phyloP scores from a whole-genome alignment of 2,329 filamentous ascomycete species.

The Trichoderma lentiforme region DNA sequence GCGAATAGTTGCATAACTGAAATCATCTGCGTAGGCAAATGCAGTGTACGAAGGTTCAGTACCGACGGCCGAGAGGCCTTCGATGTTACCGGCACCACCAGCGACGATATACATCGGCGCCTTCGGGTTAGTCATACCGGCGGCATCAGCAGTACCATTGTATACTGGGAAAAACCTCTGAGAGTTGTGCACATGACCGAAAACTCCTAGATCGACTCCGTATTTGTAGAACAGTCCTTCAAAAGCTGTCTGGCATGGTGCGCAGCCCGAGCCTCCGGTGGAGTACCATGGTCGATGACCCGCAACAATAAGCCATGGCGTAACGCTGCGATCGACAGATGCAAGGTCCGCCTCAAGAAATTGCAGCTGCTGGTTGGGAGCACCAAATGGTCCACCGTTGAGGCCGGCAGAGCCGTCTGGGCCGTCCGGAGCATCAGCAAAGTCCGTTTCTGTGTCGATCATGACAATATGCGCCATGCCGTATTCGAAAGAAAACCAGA shows the following conservation, averaged over 20 bases:
- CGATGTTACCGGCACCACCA: slow-evolving; percentile 55
- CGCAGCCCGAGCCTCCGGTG: slow-evolving; percentile 37
- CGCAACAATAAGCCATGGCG: slow-evolving; percentile 41
- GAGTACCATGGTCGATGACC: slow-evolving; percentile 49
- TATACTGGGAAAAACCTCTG: slow-evolving; percentile 48
- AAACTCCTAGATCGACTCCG: slow-evolving; percentile 54
- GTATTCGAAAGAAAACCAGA: slow-evolving; percentile 29
- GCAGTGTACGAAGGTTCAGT: slow-evolving; percentile 41
- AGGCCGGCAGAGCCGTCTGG: slow-evolving; percentile 30
- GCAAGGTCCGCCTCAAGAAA: slow-evolving; percentile 55
- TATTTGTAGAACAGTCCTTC: slow-evolving; percentile 53
- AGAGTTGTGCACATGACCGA: slow-evolving; percentile 58
- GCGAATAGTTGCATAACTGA: slow-evolving; percentile 48
- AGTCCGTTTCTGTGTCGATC: slow-evolving; percentile 35
- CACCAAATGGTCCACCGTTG: slow-evolving; percentile 49
- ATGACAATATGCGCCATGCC: slow-evolving; percentile 31
- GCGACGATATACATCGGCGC: slow-evolving; percentile 41
- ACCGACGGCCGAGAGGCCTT: slow-evolving; percentile 46
- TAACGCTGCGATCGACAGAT: slow-evolving; percentile 52
- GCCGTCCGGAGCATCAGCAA: slow-evolving; percentile 29
- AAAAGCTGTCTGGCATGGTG: slow-evolving; percentile 49
- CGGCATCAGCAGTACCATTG: slow-evolving; percentile 35
- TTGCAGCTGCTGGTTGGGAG: slow-evolving; percentile 46
- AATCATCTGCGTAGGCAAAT: slow-evolving; percentile 51
- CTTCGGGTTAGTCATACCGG: slow-evolving; percentile 35